These are phyloP conservation scores for Colletotrichum viniferum DNA, from an alignment of 2,329 filamentous ascomycete genomes.

Conservation along the genomic window DNA sequence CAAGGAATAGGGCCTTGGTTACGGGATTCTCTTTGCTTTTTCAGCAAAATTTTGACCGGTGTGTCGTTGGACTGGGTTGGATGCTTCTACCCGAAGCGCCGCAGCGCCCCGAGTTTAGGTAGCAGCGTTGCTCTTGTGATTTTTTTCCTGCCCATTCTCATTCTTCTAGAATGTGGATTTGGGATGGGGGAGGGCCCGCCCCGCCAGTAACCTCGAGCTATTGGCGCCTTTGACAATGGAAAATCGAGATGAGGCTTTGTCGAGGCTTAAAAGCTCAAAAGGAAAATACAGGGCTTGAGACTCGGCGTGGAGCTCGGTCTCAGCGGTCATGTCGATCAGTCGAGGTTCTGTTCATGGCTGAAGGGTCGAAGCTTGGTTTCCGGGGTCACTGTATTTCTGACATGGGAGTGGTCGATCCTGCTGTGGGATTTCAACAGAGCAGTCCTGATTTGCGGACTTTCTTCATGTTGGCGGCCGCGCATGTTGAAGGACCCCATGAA, in stretches of 20 bases:
- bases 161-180: not conserved
- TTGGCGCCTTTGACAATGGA: not conserved
- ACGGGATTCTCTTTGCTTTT: not conserved
- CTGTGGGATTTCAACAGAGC: not conserved
- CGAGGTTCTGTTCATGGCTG: not conserved
- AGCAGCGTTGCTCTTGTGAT: not conserved
- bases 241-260: not conserved
- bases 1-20: not conserved
- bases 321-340: not conserved
- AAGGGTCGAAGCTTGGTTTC: not conserved
- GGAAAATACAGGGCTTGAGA: not conserved
- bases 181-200: not conserved
- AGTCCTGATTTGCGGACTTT: not conserved
- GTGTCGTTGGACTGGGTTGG: not conserved
- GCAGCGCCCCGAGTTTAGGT: constrained; percentile 3
- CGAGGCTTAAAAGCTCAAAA: not conserved
- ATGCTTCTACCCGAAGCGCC: constrained; percentile 5
- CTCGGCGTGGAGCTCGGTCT: not conserved
- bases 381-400: not conserved
- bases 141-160: not conserved
- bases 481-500: not conserved
- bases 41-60: not conserved
- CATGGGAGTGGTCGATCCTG: not conserved
- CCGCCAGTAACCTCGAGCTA: not conserved
- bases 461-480: not conserved